These are phyloP conservation scores for Selaginella moellendorffii DNA, from an alignment of 75 land plant species.

Conservation along the genomic window DNA sequence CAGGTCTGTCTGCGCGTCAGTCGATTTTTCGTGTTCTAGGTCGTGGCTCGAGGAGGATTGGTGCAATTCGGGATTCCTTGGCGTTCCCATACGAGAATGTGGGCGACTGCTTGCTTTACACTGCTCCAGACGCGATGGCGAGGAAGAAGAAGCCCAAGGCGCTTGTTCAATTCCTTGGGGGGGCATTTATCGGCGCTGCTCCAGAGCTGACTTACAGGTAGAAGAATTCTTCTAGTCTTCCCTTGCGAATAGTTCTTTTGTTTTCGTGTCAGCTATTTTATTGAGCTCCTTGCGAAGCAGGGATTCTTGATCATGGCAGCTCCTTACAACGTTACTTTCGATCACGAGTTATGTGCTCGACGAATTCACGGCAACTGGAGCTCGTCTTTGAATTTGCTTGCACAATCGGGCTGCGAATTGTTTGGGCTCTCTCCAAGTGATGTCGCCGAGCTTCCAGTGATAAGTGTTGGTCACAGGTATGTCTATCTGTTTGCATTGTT, in stretches of 20 bases:
- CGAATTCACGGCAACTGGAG: constrained; percentile 49
- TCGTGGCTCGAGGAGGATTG: too few species aligned
- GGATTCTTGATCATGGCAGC: constrained; percentile 73
- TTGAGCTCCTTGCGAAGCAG: constrained; percentile 64
- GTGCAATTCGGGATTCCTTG: background rate
- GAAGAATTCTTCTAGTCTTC: too few species aligned
- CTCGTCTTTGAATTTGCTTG: constrained; percentile 35
- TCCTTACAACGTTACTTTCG: constrained; percentile 83
- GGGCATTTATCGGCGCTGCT: constrained; percentile 85
- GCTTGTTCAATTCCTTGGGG: constrained; percentile 71
- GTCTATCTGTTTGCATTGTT: too few species aligned
- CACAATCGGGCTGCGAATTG: constrained; percentile 32
- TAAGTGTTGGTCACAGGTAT: constrained; percentile 87
- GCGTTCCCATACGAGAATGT: constrained; percentile 27
- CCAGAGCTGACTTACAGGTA: constrained; percentile 86
- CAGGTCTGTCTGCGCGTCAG: too few species aligned
- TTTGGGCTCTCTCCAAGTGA: constrained; percentile 28
- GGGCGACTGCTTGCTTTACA: constrained; percentile 47
- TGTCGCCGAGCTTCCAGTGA: constrained; percentile 45
- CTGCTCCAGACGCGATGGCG: constrained; percentile 33
- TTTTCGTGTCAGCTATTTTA: constrained; percentile 37
- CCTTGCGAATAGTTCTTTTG: too few species aligned
- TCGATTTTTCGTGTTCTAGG: too few species aligned
- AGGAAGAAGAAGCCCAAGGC: constrained; percentile 28
- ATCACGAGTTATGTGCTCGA: constrained; percentile 54